A percentile compares a stretch with the other conserved stretches of the same genome.
Conservation (phyloP, 1,139 yeast species). For the Sugiyamaella pinicola region DNA sequence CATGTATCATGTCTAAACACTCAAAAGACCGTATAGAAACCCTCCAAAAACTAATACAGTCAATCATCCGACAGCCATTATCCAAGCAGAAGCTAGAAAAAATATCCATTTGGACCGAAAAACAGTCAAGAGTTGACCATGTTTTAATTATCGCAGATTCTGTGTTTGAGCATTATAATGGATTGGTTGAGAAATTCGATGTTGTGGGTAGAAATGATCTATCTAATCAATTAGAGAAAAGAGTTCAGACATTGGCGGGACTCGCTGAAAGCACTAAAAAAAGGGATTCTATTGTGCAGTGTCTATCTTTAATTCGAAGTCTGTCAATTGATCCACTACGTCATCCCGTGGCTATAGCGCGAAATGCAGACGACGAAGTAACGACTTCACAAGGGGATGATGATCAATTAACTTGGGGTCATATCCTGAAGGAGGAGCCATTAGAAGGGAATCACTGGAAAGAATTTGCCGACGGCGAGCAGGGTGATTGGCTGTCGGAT, state of each 20-base stretch:
- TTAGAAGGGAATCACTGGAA: constrained; percentile 35
- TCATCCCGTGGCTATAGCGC: background rate
- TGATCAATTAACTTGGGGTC: constrained; percentile 32
- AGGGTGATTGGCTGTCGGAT: background rate
- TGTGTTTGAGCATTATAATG: constrained; percentile 27
- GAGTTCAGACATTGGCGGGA: constrained; percentile 24
- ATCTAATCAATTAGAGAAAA: constrained; percentile 29
- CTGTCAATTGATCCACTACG: constrained; percentile 20
- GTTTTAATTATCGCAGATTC: constrained; percentile 25
- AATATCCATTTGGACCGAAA: constrained; percentile 20
- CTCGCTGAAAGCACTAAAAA: constrained; percentile 9
- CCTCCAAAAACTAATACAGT: background rate
- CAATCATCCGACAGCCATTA: background rate
- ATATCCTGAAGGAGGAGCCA: constrained; percentile 34
- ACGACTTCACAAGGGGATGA: background rate
- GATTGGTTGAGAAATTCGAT: constrained; percentile 32
- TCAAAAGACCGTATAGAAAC: background rate
- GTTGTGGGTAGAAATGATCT: constrained; percentile 35
- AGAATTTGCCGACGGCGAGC: constrained; percentile 17
- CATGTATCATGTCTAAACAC: constrained; percentile 5
- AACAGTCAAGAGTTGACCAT: constrained; percentile 15
- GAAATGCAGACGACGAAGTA: background rate
- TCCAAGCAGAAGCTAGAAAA: background rate
- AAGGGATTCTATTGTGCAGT: constrained; percentile 23
- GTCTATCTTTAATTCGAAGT: constrained; percentile 28